Base-by-base conservation (phyloP, 768 basidiomycete genomes). In the Leccinum pellstonianum region DNA sequence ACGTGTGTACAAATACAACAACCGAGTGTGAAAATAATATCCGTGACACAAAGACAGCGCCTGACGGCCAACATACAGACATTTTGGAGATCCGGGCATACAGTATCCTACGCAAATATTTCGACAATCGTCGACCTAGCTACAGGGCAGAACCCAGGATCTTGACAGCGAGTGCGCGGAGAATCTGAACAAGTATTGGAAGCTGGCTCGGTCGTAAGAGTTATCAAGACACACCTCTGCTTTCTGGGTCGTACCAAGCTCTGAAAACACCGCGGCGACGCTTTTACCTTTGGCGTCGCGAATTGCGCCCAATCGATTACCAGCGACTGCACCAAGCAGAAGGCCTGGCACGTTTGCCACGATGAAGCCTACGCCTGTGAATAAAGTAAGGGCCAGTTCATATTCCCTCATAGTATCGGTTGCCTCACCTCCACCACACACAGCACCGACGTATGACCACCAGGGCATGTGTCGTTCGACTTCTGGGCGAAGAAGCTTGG, bases 221-320 rank as follows among this genome's bases (percentile, higher is more conserved):
- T 56, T 33, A 52, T 62, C 23, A 35, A 43, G 46, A 68, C 78
- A 64, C 67, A 92, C 94, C 85, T 96, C 91, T 52, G 94, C 93
- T 72, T 92, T 95, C 79, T 95, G 89, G 54, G 77, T 77, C 3
- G 85, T 83, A 17, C 85, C 87, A 25, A 97, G 80, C 21, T 90
- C 83, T 50, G 79, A 76, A 72, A 98, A 98, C 17, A 97, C 95
- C 9, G 88, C 82, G 3, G 91, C 93, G 23, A 98, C 94, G 62
- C 89, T 90, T 81, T 92, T 93, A 10, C 95, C 91, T 77, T 98
- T 98, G 4, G 95, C 95, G 68, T 98, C 95, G 58, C 95, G 80
- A 51, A 98, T 80, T 3, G 94, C 93, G 47, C 95, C 95, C 29
- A 97, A 76, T n/a, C 92, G 80, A 70, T 95, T 96, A 1, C 95